A percentile compares a stretch with the other conserved stretches of the same genome.
phyloP scores from a whole-genome alignment of 768 basidiomycete genomes.

The Tulasnella sp. region DNA sequence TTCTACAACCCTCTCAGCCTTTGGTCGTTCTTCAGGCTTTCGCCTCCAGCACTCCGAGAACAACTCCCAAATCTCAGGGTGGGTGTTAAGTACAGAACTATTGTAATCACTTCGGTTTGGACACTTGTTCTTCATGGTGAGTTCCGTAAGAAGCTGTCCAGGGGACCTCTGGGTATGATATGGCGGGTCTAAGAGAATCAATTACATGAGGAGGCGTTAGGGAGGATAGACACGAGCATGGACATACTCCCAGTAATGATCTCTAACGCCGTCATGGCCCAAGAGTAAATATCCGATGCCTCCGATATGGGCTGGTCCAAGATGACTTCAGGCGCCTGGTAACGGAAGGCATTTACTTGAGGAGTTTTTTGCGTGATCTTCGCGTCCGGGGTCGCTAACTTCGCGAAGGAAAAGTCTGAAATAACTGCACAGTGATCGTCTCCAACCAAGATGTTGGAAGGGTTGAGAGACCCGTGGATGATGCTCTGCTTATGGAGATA shows the following conservation, averaged over 20 bases:
- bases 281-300: conserved; percentile 28
- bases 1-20: background rate
- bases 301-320: background rate
- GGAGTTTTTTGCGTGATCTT: background rate
- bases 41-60: conserved; percentile 4
- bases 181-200: background rate
- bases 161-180: background rate
- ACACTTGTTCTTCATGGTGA: background rate
- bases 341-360: conserved; percentile 8
- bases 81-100: background rate
- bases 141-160: background rate
- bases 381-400: background rate
- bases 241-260: conserved; percentile 24
- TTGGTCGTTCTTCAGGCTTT: background rate
- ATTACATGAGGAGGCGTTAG: background rate
- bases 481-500: conserved; percentile 23
- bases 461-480: conserved; percentile 8
- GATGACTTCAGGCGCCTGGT: conserved; percentile 19
- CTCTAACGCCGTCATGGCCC: conserved; percentile 29
- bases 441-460: conserved; percentile 24
- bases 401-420: conserved; percentile 27
- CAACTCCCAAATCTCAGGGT: conserved; percentile 7
- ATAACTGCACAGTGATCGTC: conserved; percentile 7
- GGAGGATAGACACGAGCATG: background rate
- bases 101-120: conserved; percentile 11